These are phyloP conservation scores for Polymyxa betae DNA, from an alignment of 208 protist species.

Conservation along the genomic window DNA sequence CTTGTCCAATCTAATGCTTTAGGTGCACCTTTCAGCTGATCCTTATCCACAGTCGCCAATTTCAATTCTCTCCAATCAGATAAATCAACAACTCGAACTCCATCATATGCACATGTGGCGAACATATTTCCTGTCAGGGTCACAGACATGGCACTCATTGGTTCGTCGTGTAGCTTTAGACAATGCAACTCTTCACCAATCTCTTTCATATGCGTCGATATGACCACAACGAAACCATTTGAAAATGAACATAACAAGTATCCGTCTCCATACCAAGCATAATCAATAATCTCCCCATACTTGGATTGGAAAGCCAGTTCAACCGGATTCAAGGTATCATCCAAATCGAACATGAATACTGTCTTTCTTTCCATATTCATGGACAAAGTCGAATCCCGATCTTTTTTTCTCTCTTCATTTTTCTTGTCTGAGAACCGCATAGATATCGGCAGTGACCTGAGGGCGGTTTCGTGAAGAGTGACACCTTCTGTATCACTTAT, in stretches of 20 bases:
- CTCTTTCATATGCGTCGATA: conserved; percentile 70
- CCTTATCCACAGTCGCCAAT: conserved; percentile 44
- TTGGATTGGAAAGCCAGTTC: conserved; percentile 74
- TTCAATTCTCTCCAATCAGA: conserved; percentile 63
- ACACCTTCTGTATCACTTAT: conserved; percentile 81
- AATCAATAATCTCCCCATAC: conserved; percentile 75
- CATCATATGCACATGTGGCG: conserved; percentile 73
- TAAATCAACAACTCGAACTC: conserved; percentile 75
- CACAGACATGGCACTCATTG: conserved; percentile 67
- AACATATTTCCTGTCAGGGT: conserved; percentile 68
- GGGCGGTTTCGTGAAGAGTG: conserved; percentile 71
- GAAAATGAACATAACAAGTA: conserved; percentile 77
- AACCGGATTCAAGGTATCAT: conserved; percentile 56
- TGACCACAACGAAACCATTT: conserved; percentile 73
- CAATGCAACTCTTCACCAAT: conserved; percentile 74
- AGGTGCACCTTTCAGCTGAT: not conserved
- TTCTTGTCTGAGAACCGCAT: conserved; percentile 75
- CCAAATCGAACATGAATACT: conserved; percentile 67
- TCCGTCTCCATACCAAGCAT: conserved; percentile 76
- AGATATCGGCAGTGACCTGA: conserved; percentile 72
- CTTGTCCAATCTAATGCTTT: conserved; percentile 35
- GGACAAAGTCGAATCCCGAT: conserved; percentile 73
- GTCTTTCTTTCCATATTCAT: conserved; percentile 72
- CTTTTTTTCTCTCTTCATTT: conserved; percentile 71
- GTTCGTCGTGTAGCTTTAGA: conserved; percentile 64